Base-by-base conservation (phyloP, 306 rosid genomes). In the Cicer arietinum region DNA sequence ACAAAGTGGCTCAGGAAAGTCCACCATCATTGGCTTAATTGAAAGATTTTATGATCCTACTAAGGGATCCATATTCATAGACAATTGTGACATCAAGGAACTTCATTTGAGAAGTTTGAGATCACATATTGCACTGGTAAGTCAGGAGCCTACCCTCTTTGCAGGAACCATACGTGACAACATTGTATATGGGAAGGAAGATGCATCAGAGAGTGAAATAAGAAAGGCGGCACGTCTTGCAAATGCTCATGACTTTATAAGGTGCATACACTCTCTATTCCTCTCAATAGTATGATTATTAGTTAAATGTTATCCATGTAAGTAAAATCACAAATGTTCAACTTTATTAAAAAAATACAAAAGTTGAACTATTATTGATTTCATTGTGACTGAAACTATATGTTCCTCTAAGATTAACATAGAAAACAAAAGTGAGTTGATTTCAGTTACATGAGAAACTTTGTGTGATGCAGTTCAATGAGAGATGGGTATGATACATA, bases 1-100 rank as follows among this genome's bases (percentile, higher is more conserved):
- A 76, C 91, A 85, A 6, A 90, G 95, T 84, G 95, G 98, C 17
- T 89, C 91, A 6, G 93, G 97, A 57, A 90, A 93, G 80, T 93
- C 98, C 57, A 93, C 96, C 13, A 79, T 86, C 69, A 89, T 93
- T 76, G 91, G 91, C 64, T 74, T 90, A 75, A 86, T 90, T 39
- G 95, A 90, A 86, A 89, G 97, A 68, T 90, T 89, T 78, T 89
- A 90, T 52, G 95, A 93, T 57, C 96, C 96, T 2, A 10, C 58
- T 25, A 83, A 71, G 17, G 97, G 98, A 71, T 75, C 85, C 40
- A 67, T 93, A 12, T 71, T 45, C 53, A 85, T 90, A 48, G 93
- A 88, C 67, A 86, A 84, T 60, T 47, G 57, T 52, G 90, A 89
- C 70, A 76, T 93, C 25, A 90, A 75, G 73, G 79, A 79, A 46